Conservation (phyloP, 345 rosid species). For the Garcia nutans region DNA sequence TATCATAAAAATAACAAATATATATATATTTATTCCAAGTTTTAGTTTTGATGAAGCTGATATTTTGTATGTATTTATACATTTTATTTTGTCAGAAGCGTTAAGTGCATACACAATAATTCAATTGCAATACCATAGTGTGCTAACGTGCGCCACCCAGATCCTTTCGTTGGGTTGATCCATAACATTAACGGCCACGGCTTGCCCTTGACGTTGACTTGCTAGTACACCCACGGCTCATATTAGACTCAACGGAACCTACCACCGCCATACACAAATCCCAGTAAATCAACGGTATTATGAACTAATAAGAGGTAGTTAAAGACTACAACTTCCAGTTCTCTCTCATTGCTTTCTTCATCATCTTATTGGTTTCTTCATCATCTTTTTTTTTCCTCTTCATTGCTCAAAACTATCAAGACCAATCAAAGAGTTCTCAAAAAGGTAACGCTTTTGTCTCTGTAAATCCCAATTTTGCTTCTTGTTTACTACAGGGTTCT, state of each 20-base stretch:
- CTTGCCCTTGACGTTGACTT: neutral
- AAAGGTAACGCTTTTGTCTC: conserved; percentile 6
- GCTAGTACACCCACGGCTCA: neutral
- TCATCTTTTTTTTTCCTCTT: neutral
- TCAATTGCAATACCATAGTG: neutral
- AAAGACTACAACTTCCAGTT: neutral
- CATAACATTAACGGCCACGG: neutral
- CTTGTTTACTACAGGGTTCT: too few species aligned
- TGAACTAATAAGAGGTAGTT: neutral
- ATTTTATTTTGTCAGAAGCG: neutral
- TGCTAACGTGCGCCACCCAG: neutral
- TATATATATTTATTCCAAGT: too few species aligned
- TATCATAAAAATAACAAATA: too few species aligned
- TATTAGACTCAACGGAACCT: neutral
- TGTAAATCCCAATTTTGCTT: neutral
- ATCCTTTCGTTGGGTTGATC: neutral
- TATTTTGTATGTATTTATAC: neutral
- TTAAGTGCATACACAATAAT: conserved; percentile 4
- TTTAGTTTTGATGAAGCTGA: neutral
- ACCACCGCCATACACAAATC: conserved; percentile 5
- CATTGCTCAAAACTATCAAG: neutral
- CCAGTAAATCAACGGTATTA: conserved; percentile 20
- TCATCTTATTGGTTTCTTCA: neutral
- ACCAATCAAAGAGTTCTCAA: neutral
- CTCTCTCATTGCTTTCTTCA: neutral